A percentile compares a stretch with the other conserved stretches of the same genome.
Evolutionary conservation across 306 rosid genomes (phyloP).

Genomic region (Cucumis sativus): Cucumber_9930_V3 NC_026661.2:15523001-15523500

Average conservation of each 20-base stretch:
- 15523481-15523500: constrained; percentile 3
- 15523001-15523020: neutral
- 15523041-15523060: constrained; percentile 29
- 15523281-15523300: constrained; percentile 33
- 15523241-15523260: constrained; percentile 37
- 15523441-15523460: constrained; percentile 13
- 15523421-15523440: constrained; percentile 35
- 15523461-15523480: neutral
- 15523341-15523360: constrained; percentile 81
- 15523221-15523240: constrained; percentile 68
- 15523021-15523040: constrained; percentile 11
- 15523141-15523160: constrained; percentile 53
- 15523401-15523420: constrained; percentile 64
- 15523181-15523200: constrained; percentile 19
- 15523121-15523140: constrained; percentile 25
- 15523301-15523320: constrained; percentile 12
- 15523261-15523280: constrained; percentile 25
- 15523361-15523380: constrained; percentile 62
- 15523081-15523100: constrained; percentile 22
- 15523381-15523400: constrained; percentile 55
- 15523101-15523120: constrained; percentile 25
- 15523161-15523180: constrained; percentile 44
- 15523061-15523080: constrained; percentile 20
- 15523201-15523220: constrained; percentile 17
- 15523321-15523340: constrained; percentile 38